Percentiles rank a stretch among this genome's conserved stretches.
Evolutionary conservation across 106 monocot species (phyloP).

Genomic region (Cymbidium sinense): DNA sequence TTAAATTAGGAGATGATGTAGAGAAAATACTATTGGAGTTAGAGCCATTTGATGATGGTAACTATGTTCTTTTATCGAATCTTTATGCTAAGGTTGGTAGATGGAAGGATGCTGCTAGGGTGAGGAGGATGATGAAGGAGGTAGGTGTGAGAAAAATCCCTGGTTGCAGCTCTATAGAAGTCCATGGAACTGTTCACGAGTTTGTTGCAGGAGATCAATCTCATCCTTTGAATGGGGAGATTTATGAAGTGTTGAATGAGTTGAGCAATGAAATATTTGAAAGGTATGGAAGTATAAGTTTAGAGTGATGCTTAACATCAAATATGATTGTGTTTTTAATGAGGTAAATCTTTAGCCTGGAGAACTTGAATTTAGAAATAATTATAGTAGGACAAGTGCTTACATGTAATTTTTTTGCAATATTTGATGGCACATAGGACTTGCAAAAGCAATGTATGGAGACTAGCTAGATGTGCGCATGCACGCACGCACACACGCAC

Average conservation of each 20-base stretch:
- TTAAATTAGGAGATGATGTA: slow-evolving; percentile 12
- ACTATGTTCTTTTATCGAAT: slow-evolving; percentile 18
- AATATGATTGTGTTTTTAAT: neutral
- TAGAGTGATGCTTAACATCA: neutral
- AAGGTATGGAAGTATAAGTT: neutral
- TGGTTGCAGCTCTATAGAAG: slow-evolving; percentile 23
- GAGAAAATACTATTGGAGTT: slow-evolving; percentile 17
- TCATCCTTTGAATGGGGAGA: slow-evolving; percentile 12
- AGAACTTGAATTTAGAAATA: too few species aligned
- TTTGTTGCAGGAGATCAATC: slow-evolving; percentile 14
- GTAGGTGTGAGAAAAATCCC: slow-evolving; percentile 13
- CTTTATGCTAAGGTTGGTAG: slow-evolving; percentile 11
- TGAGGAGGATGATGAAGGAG: slow-evolving; percentile 19
- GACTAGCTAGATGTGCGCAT: too few species aligned
- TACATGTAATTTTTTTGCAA: too few species aligned
- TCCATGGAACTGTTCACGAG: slow-evolving; percentile 18
- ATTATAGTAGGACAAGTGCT: too few species aligned
- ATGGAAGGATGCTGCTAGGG: slow-evolving; percentile 14
- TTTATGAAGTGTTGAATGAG: slow-evolving; percentile 10
- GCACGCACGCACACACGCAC: too few species aligned
- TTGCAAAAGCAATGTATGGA: too few species aligned
- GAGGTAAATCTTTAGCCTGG: too few species aligned
- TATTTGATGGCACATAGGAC: too few species aligned
- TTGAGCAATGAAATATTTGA: slow-evolving; percentile 1
- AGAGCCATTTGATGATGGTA: slow-evolving; percentile 21